Conservation (phyloP, 139 green algal species). For the Tetradesmus lagerheimii region DNA sequence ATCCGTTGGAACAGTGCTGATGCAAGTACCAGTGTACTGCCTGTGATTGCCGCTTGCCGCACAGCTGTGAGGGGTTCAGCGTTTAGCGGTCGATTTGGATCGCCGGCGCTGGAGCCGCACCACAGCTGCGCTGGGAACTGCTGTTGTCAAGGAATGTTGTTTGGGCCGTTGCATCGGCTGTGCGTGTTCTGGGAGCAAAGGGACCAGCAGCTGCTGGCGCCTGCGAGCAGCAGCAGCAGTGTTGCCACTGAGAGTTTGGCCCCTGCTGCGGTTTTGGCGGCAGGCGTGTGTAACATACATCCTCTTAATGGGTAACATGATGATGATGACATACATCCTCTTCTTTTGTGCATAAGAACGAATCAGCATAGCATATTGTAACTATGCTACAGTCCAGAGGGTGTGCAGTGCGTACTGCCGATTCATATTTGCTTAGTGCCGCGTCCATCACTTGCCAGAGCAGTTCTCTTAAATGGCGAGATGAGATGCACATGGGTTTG, state of each 20-base stretch:
- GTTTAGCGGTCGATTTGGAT: background rate
- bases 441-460: too few species aligned
- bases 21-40: background rate
- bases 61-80: background rate
- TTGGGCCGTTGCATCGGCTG: background rate
- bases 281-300: slow-evolving; percentile 13
- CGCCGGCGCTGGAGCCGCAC: background rate
- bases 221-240: slow-evolving; percentile 30
- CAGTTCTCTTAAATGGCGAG: too few species aligned
- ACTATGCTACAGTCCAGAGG: background rate
- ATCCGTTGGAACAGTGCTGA: background rate
- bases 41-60: background rate
- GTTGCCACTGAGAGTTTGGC: background rate
- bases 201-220: slow-evolving; percentile 25
- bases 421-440: too few species aligned
- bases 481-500: too few species aligned
- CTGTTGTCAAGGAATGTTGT: background rate
- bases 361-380: background rate
- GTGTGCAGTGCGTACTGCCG: too few species aligned
- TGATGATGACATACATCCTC: too few species aligned
- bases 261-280: slow-evolving; percentile 4
- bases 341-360: background rate
- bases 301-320: too few species aligned
- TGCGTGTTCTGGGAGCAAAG: background rate
- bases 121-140: background rate